A percentile compares a stretch with the other conserved stretches of the same genome.
phyloP scores from a whole-genome alignment of 176 grass and related monocot species.

The Paspalum notatum region DNA sequence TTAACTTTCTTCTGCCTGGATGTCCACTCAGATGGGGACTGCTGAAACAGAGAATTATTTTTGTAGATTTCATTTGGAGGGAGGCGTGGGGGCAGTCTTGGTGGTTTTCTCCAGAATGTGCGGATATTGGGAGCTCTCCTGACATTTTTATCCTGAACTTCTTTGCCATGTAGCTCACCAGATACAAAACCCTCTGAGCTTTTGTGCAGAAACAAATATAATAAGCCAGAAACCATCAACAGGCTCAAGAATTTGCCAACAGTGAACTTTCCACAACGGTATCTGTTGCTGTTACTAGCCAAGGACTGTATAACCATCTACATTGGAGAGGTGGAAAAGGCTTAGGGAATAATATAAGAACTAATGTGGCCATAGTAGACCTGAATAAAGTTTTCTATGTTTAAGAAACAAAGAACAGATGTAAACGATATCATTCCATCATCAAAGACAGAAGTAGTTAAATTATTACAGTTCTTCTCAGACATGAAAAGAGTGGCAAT shows the following conservation, averaged over 20 bases:
- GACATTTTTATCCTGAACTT: constrained; percentile 32
- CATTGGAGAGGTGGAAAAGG: constrained; percentile 31
- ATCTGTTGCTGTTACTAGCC: constrained; percentile 52
- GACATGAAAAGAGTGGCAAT: neutral
- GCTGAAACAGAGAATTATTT: constrained; percentile 53
- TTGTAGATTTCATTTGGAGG: constrained; percentile 79
- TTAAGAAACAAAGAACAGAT: neutral
- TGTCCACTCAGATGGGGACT: constrained; percentile 53
- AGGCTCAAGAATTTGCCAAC: constrained; percentile 87
- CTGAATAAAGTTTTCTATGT: constrained; percentile 3
- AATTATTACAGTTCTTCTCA: neutral
- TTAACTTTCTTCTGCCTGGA: constrained; percentile 89
- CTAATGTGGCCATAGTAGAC: constrained; percentile 1
- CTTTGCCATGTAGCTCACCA: constrained; percentile 50
- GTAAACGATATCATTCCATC: neutral
- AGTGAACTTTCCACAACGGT: constrained; percentile 68
- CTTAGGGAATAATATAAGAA: constrained; percentile 30
- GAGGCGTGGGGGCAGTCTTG: constrained; percentile 75
- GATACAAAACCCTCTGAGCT: constrained; percentile 51
- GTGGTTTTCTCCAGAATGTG: constrained; percentile 81
- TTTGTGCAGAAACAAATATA: constrained; percentile 69
- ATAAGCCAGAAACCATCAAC: constrained; percentile 68
- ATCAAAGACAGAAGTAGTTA: neutral
- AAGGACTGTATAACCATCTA: constrained; percentile 61
- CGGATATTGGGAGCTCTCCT: constrained; percentile 48